Conservation (phyloP, 306 rosid species). For the Cicer bijugum region DNA sequence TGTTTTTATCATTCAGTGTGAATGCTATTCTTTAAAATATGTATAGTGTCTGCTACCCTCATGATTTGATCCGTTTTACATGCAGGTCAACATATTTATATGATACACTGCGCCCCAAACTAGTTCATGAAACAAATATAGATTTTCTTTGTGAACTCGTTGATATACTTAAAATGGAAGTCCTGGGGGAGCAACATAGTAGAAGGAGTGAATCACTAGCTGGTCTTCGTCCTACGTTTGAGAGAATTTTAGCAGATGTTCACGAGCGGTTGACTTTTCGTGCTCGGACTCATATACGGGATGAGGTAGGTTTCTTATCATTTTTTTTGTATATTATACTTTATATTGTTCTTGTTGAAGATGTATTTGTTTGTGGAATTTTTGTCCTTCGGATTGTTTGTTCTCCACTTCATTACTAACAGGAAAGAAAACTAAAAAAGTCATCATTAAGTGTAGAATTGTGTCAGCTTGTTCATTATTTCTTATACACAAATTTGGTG, state of each 20-base stretch:
- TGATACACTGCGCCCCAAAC: conserved; percentile 91
- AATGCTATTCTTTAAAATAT: conserved; percentile 10
- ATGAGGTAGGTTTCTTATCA: conserved; percentile 67
- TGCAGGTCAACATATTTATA: conserved; percentile 90
- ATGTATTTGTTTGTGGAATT: conserved; percentile 22
- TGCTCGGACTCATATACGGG: conserved; percentile 90
- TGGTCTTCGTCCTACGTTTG: conserved; percentile 85
- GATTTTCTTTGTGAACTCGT: conserved; percentile 96
- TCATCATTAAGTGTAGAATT: conserved; percentile 9
- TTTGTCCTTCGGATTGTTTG: conserved; percentile 25
- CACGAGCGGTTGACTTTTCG: conserved; percentile 96
- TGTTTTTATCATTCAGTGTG: conserved; percentile 19
- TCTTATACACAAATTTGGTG: neutral
- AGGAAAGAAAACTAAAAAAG: conserved; percentile 10
- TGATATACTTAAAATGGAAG: conserved; percentile 93
- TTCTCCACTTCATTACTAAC: conserved; percentile 12
- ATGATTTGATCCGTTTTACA: conserved; percentile 37
- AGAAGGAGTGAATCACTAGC: conserved; percentile 81
- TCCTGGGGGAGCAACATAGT: conserved; percentile 79
- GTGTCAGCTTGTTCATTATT: conserved; percentile 15
- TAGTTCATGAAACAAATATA: conserved; percentile 92
- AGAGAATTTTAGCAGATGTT: conserved; percentile 95
- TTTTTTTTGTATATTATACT: conserved; percentile 25
- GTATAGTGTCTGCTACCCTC: conserved; percentile 23
- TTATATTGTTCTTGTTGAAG: conserved; percentile 2